Conservation (phyloP, 495 filamentous ascomycete species). For the Staphylotrichum longicolle region DNA sequence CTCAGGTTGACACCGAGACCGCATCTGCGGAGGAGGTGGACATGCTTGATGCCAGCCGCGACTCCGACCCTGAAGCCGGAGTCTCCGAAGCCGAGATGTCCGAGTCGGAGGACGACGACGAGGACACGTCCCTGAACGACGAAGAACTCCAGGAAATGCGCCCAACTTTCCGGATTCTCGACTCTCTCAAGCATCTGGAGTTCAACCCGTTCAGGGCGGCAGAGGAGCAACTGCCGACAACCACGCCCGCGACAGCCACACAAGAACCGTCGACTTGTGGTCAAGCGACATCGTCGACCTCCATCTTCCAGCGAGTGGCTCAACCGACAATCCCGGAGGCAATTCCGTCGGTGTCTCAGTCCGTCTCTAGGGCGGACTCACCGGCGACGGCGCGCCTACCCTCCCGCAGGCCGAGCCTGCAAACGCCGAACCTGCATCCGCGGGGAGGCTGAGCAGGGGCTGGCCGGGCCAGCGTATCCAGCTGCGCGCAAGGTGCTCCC, state of each 20-base stretch:
- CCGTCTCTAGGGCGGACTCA: not conserved
- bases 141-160: not conserved
- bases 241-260: not conserved
- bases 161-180: no score
- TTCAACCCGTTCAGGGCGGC: no score
- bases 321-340: not conserved
- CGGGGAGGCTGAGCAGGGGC: not conserved
- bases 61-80: not conserved
- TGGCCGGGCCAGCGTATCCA: not conserved
- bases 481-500: conserved; percentile 2
- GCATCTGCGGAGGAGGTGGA: not conserved
- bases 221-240: not conserved
- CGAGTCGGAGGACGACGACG: not conserved
- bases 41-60: not conserved
- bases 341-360: not conserved
- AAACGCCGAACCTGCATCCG: not conserved
- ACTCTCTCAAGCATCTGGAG: no score
- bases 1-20: not conserved
- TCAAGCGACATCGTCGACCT: not conserved
- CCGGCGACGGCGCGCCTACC: not conserved
- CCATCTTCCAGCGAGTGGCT: not conserved
- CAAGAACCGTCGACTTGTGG: not conserved
- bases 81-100: not conserved
- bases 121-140: not conserved
- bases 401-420: not conserved